Evolutionary conservation across 805 yeast genomes (phyloP).

Genomic region (Hanseniaspora lindneri): DNA sequence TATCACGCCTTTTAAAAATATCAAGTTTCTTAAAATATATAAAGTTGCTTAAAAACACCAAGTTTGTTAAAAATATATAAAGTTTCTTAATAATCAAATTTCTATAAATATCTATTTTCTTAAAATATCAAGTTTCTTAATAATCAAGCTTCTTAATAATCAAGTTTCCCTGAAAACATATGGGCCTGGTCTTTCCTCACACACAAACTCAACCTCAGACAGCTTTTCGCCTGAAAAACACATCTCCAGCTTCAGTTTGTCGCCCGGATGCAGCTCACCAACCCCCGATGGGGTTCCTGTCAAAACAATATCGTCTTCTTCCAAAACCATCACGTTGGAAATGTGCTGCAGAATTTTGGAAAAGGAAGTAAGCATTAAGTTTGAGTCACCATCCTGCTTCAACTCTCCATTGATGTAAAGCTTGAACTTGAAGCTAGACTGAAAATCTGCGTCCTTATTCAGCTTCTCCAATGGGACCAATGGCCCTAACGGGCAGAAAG

Average conservation of each 20-base stretch:
- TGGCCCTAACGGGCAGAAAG: slow-evolving; percentile 77
- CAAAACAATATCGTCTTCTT: slow-evolving; percentile 79
- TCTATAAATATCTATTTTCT: no score
- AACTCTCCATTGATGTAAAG: slow-evolving; percentile 51
- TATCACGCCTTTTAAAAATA: no score
- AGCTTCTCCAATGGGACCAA: slow-evolving; percentile 56
- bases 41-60: no score
- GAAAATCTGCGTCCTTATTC: slow-evolving; percentile 48
- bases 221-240: slow-evolving; percentile 44
- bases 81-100: no score
- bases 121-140: no score
- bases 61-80: no score
- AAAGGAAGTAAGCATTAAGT: slow-evolving; percentile 78
- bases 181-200: slow-evolving; percentile 45
- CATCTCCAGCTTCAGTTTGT: slow-evolving; percentile 53
- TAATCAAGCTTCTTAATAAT: no score
- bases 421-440: slow-evolving; percentile 24
- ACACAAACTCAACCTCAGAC: slow-evolving; percentile 33
- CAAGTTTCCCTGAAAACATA: slow-evolving; percentile 40
- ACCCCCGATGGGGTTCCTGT: slow-evolving; percentile 99
- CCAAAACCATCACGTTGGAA: slow-evolving; percentile 81
- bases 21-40: no score
- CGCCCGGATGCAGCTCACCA: slow-evolving; percentile 74
- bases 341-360: slow-evolving; percentile 67
- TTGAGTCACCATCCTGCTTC: slow-evolving; percentile 64